Base-by-base conservation (phyloP, 2,329 filamentous ascomycete genomes). In the Leptosphaerulina australis region DNA sequence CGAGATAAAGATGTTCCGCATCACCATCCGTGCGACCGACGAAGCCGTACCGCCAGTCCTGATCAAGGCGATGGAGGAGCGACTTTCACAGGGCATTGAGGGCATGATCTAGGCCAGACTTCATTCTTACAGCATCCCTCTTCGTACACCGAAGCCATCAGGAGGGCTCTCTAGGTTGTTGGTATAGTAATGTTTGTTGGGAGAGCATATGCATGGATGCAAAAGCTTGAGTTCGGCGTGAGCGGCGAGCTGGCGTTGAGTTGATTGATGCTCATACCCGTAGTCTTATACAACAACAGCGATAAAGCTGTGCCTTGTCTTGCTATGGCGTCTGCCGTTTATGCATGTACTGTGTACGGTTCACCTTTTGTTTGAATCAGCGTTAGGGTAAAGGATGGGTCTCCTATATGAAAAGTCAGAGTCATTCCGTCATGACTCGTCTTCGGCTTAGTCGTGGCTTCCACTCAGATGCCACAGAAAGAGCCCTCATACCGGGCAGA, bases 1-100 rank as follows among this genome's bases (percentile, higher is more conserved):
- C 21, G 25, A 21, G n/a, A 3, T 54, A 7, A 61, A 97, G 94
- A 97, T 97, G 91, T 89, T 95, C 66, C 92, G 94, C 44, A 80
- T 97, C 53, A 99, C 94, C 0, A 88, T 99, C 63, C 84, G 94
- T 56, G 94, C 93, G 5, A 99, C 94, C 1, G 93, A 97, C 66
- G 94, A 97, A 68, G 83, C 81, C 24, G 90, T 99, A 0, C 91
- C 94, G 6, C 81, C 84, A 1, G 81, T 93, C 15, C 72, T 99
- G 48, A 78, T 94, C 66, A 92, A 90, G 72, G 77, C 89, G 50
- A 96, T 99, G 91, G 88, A 95, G 68, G 89, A 93, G 57, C 83
- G 88, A 55, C 79, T 97, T 37, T 81, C 87, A 6, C 78, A 81
- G 61, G 82, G 82, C 25, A 65, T 72, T 15, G 70, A 73, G 43